Evolutionary conservation across 148 eudicot species (phyloP).

Genomic region (Chenopodium berlandieri): DNA sequence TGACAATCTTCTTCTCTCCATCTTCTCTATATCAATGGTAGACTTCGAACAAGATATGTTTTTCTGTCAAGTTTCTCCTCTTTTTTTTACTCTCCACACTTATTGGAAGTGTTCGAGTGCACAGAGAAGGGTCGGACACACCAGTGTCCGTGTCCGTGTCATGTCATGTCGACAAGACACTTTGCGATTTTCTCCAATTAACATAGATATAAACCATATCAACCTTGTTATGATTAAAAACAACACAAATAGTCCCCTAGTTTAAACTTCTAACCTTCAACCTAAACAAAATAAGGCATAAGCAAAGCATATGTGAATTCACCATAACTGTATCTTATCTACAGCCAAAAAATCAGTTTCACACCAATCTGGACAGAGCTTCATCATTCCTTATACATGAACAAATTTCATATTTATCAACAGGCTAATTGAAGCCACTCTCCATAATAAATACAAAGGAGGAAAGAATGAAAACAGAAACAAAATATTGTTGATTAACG

Average conservation of each 20-base stretch:
- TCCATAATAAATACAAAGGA: not conserved
- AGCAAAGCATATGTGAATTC: not conserved
- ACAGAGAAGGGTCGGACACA: too few species aligned
- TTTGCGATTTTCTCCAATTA: too few species aligned
- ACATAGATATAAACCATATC: not conserved
- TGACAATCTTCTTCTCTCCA: too few species aligned
- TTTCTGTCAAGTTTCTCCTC: too few species aligned
- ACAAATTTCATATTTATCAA: not conserved
- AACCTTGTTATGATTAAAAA: conserved; percentile 11
- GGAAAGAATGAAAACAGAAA: not conserved
- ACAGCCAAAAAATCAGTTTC: not conserved
- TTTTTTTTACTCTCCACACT: too few species aligned
- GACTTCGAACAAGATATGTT: too few species aligned
- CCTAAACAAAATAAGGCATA: not conserved
- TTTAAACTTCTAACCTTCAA: not conserved
- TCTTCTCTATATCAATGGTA: too few species aligned
- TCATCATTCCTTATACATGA: not conserved
- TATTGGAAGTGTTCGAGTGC: too few species aligned
- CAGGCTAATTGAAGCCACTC: not conserved
- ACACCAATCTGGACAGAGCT: not conserved
- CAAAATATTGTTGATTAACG: not conserved
- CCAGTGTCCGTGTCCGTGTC: too few species aligned
- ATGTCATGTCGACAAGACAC: too few species aligned
- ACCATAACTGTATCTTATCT: not conserved
- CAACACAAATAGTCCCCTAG: not conserved